Evolutionary conservation across 805 yeast genomes (phyloP), one percentile per base, ranked within the genome.

Genomic region (Metschnikowia sp.): DNA sequence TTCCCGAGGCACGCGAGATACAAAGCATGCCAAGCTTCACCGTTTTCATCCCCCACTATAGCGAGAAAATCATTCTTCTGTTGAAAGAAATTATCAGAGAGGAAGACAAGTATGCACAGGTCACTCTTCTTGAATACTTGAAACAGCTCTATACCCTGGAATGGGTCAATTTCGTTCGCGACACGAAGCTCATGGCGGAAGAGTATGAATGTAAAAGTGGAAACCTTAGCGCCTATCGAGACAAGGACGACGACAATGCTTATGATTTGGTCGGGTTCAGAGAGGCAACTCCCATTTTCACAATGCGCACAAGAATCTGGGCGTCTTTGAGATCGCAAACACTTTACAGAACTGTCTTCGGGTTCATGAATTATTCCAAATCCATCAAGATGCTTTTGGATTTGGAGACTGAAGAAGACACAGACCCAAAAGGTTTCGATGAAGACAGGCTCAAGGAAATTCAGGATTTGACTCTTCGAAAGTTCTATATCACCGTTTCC

Each of bases 251-350:
- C 15, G 97, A 91, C 61, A 74, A 88, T 61, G 97, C 97, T 49
- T 92, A 89, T 75, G 89, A 88, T 75, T 88, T 96, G 68, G 87
- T 92, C 65, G 99, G 98, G 68, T 92, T 89, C 83, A 92, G 94
- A 74, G 83, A 95, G 60, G 97, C 97, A 59, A 95, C 96, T 50
- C 97, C 97, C 34, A 97, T 91, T 67, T 94, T 88, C 73, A 88
- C 96, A 47, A 74, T 94, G 63, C 84, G 99, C 75, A 94, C 98
- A 9, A 81, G 99, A 75, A 89, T 92, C 59, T 92, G 99, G 99
- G 99, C 99, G 36, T 92, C 98, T 28, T 79, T 94, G 61, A 83
- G 99, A 72, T 86, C 97, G 36, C 99, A 92, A 76, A 94, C 99
- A 32, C 75, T 92, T 61, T 92, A 92, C 75, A 85, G 99, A 70